These are phyloP conservation scores for Neoboletus magnificus DNA, from an alignment of 768 basidiomycete species.

Conservation along the genomic window DNA sequence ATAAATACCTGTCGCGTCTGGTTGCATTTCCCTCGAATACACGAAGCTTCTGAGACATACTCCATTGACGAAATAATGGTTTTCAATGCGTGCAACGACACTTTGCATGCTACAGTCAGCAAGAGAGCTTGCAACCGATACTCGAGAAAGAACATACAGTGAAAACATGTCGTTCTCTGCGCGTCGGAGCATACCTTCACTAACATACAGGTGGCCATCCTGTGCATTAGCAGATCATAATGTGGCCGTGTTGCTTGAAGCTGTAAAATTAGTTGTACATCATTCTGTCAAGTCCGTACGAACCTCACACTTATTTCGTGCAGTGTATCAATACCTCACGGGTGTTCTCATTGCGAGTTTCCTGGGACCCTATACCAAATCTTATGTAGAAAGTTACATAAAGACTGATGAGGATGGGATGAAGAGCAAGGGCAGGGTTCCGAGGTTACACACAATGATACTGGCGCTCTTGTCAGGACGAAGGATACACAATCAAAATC, in stretches of 20 bases:
- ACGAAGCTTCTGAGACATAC: conserved; percentile 36
- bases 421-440: too few species aligned
- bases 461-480: too few species aligned
- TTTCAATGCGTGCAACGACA: conserved; percentile 85
- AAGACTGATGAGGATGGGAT: too few species aligned
- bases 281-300: too few species aligned
- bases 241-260: neutral
- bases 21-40: neutral
- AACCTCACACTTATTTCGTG: too few species aligned
- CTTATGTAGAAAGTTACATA: too few species aligned
- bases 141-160: conserved; percentile 44
- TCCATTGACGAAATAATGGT: conserved; percentile 85
- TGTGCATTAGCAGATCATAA: conserved; percentile 28
- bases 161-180: conserved; percentile 75
- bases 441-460: too few species aligned
- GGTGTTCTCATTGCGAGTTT: too few species aligned
- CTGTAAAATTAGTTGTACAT: too few species aligned
- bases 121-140: conserved; percentile 1
- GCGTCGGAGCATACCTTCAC: conserved; percentile 61
- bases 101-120: conserved; percentile 35
- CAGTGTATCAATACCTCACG: too few species aligned
- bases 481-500: too few species aligned
- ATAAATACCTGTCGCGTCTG: conserved; percentile 61
- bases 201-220: conserved; percentile 83
- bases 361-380: too few species aligned